phyloP scores from a whole-genome alignment of 495 filamentous ascomycete genomes.

The Poronia punctata region DNA sequence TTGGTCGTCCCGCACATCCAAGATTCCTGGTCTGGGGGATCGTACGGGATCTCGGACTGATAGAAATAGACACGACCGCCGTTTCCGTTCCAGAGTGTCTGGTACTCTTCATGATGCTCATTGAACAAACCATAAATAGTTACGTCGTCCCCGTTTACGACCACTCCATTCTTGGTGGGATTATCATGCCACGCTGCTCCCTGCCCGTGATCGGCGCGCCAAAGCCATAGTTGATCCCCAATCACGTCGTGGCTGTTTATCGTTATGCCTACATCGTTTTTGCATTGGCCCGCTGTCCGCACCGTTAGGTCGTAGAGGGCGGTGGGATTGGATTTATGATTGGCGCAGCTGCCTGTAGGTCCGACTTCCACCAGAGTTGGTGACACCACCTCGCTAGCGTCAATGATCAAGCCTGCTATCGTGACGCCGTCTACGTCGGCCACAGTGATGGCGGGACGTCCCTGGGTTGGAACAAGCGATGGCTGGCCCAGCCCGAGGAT shows the following conservation, averaged over 20 bases:
- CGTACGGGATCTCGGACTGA: conserved; percentile 27
- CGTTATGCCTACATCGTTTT: conserved; percentile 22
- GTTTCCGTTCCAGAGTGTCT: conserved; percentile 28
- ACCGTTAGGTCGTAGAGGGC: conserved; percentile 25
- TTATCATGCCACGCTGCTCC: conserved; percentile 22
- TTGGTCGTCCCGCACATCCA: conserved; percentile 22
- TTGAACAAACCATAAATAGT: conserved; percentile 28
- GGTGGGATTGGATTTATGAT: conserved; percentile 20
- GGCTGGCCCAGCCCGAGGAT: conserved; percentile 23
- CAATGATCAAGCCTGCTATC: conserved; percentile 26
- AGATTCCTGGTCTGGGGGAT: conserved; percentile 21
- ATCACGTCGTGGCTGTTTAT: conserved; percentile 25
- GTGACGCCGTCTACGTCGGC: conserved; percentile 25
- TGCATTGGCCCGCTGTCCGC: conserved; percentile 19
- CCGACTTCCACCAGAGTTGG: conserved; percentile 22
- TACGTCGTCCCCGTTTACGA: conserved; percentile 26
- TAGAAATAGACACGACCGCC: conserved; percentile 26
- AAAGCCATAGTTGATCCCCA: conserved; percentile 26
- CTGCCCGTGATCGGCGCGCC: conserved; percentile 25
- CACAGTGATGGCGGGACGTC: conserved; percentile 14
- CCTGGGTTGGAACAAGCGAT: conserved; percentile 18
- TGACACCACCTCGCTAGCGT: conserved; percentile 17
- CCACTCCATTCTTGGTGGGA: conserved; percentile 22
- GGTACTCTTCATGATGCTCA: conserved; percentile 25
- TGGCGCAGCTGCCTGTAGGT: conserved; percentile 11